Conservation (phyloP, 352 stramenopile species). For the Phytophthora kernoviae region DNA sequence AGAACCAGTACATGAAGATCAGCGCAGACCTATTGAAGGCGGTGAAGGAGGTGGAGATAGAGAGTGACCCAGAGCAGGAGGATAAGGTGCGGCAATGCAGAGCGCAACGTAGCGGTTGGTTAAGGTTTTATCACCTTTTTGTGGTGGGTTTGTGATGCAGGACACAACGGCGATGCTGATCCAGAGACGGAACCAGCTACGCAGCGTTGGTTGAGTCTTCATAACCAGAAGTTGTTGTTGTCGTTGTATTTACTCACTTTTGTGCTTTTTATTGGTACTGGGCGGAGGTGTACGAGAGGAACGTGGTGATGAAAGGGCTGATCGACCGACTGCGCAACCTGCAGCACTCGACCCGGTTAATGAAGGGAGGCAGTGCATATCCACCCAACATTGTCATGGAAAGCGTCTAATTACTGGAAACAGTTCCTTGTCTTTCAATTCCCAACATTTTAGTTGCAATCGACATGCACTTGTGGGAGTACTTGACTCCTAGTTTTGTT, state of each 20-base stretch:
- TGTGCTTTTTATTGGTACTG: background rate
- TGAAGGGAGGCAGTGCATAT: slow-evolving; percentile 71
- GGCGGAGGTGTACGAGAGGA: slow-evolving; percentile 86
- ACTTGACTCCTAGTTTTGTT: no score
- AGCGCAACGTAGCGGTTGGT: no score
- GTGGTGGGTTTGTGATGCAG: slow-evolving; percentile 35
- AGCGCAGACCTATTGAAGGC: slow-evolving; percentile 64
- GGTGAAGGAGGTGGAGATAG: slow-evolving; percentile 55
- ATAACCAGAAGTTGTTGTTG: background rate
- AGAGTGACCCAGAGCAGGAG: slow-evolving; percentile 16
- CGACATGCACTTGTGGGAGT: no score
- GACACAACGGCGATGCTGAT: slow-evolving; percentile 57
- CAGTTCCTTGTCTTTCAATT: no score
- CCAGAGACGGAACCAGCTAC: slow-evolving; percentile 71
- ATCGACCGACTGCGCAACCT: slow-evolving; percentile 81
- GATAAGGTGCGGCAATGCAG: slow-evolving; percentile 25
- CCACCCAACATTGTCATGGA: slow-evolving; percentile 74
- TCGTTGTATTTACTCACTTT: background rate
- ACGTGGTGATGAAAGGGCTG: slow-evolving; percentile 85
- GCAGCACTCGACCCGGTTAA: slow-evolving; percentile 78
- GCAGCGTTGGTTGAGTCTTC: no score
- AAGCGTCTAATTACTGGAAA: slow-evolving; percentile 78
- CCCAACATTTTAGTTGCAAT: no score
- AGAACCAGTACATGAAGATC: slow-evolving; percentile 82
- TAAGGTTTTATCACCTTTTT: background rate